Evolutionary conservation across 345 rosid genomes (phyloP).

Genomic region (Acer negundo): DNA sequence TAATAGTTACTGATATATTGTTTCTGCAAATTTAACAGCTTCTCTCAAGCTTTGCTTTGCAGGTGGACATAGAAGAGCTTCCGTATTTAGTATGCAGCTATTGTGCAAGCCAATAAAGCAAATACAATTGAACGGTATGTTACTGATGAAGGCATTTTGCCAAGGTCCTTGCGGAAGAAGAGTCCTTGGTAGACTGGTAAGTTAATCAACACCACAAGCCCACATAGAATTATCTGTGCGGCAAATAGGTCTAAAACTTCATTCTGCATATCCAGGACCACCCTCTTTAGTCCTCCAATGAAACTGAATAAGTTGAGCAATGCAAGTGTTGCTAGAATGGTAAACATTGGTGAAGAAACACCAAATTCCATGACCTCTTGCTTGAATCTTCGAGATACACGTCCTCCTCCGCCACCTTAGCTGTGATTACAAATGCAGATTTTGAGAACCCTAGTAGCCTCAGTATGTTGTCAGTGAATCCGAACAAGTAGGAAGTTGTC

Average conservation of each 20-base stretch:
- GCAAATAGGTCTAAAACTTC: conserved; percentile 23
- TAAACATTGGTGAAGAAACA: conserved; percentile 44
- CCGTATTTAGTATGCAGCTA: conserved; percentile 9
- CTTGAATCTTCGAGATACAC: conserved; percentile 32
- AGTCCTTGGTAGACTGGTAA: conserved; percentile 38
- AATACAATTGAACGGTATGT: conserved; percentile 24
- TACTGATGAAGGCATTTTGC: conserved; percentile 40
- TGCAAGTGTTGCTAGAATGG: conserved; percentile 40
- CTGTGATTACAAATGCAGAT: conserved; percentile 39
- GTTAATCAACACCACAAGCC: conserved; percentile 34
- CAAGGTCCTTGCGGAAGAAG: conserved; percentile 42
- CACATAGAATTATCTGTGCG: conserved; percentile 38
- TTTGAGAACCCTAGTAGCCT: conserved; percentile 35
- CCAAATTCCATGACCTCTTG: conserved; percentile 51
- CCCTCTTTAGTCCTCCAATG: conserved; percentile 22
- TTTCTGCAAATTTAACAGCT: neutral
- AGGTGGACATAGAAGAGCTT: neutral
- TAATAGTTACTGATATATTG: neutral
- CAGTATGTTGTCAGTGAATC: conserved; percentile 32
- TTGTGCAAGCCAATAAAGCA: conserved; percentile 32
- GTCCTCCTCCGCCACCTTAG: conserved; percentile 41
- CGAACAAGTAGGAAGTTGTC: conserved; percentile 47
- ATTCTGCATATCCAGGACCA: neutral
- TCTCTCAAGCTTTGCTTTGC: neutral
- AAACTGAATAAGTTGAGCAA: conserved; percentile 41